Percentiles rank a stretch among this genome's conserved stretches.
These are phyloP conservation scores for Ganoderma leucocontextum DNA, from an alignment of 1,284 basidiomycete species.

Conservation along the genomic window DNA sequence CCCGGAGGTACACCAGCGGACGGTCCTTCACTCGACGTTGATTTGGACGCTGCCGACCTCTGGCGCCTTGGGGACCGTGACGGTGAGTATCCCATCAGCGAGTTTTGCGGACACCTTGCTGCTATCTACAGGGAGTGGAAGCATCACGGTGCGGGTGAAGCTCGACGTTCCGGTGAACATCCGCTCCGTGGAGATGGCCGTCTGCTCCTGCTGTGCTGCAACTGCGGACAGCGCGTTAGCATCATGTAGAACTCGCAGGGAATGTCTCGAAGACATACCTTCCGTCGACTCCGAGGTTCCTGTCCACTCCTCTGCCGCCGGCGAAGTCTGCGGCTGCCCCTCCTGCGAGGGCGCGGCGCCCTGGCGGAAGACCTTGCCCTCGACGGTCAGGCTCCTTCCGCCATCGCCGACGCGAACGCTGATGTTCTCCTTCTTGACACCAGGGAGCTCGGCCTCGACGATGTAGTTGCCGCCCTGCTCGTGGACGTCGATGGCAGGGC, in stretches of 20 bases:
- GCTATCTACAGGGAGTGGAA: slow-evolving; percentile 69
- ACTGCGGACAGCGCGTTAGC: slow-evolving; percentile 34
- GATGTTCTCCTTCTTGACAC: slow-evolving; percentile 80
- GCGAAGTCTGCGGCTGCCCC: slow-evolving; percentile 6
- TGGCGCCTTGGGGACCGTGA: slow-evolving; percentile 67
- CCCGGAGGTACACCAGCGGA: neutral
- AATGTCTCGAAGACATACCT: slow-evolving; percentile 35
- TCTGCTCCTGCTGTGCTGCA: slow-evolving; percentile 43
- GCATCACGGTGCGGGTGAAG: slow-evolving; percentile 75
- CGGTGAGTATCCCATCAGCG: slow-evolving; percentile 71
- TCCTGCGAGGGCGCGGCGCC: slow-evolving; percentile 26
- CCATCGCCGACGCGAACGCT: slow-evolving; percentile 74
- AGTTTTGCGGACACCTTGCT: slow-evolving; percentile 69
- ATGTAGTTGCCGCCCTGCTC: slow-evolving; percentile 73
- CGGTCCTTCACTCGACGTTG: slow-evolving; percentile 39
- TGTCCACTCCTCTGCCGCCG: slow-evolving; percentile 15
- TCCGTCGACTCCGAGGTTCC: slow-evolving; percentile 34
- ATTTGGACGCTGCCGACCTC: slow-evolving; percentile 59
- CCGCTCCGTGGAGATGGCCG: slow-evolving; percentile 65
- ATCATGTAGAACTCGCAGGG: neutral
- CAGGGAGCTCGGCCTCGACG: slow-evolving; percentile 80
- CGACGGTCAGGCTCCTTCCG: slow-evolving; percentile 75
- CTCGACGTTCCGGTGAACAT: slow-evolving; percentile 59
- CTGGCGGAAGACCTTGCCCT: slow-evolving; percentile 61
- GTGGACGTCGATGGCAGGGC: slow-evolving; percentile 69